A percentile compares a stretch with the other conserved stretches of the same genome.
These are phyloP conservation scores for Apiospora marii DNA, from an alignment of 2,329 filamentous ascomycete species.

Conservation along the genomic window DNA sequence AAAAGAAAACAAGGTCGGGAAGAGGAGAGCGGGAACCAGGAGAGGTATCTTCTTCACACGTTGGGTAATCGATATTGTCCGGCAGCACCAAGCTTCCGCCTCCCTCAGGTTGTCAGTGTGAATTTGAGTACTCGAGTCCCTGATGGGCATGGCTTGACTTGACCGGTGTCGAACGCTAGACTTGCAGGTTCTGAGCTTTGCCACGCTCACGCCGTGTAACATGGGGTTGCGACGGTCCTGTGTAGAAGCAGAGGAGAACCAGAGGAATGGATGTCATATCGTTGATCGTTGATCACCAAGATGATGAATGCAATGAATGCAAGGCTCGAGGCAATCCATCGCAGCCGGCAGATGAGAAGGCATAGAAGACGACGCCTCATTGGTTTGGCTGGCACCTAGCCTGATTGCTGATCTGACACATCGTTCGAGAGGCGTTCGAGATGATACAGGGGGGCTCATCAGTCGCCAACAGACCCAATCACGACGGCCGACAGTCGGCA, in stretches of 20 bases:
- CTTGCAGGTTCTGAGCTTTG: not conserved
- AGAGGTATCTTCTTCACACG: not conserved
- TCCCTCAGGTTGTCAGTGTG: not conserved
- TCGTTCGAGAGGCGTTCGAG: conserved; percentile 14
- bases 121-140: not conserved
- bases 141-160: not conserved
- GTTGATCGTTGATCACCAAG: not conserved
- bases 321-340: not conserved
- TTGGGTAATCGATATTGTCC: not conserved
- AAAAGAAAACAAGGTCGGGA: not conserved
- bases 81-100: not conserved
- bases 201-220: not conserved
- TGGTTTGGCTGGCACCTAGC: conserved; percentile 1
- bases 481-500: not conserved
- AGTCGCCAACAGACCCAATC: conserved; percentile 7
- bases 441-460: conserved; percentile 3
- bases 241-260: conserved; percentile 4
- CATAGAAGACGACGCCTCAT: not conserved
- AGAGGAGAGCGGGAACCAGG: not conserved
- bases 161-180: conserved; percentile 1
- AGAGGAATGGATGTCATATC: not conserved
- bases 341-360: not conserved
- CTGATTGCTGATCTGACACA: conserved; percentile 10
- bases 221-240: not conserved
- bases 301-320: not conserved